phyloP scores from a whole-genome alignment of 331 rosid genomes.

The Quercus tomentella region DNA sequence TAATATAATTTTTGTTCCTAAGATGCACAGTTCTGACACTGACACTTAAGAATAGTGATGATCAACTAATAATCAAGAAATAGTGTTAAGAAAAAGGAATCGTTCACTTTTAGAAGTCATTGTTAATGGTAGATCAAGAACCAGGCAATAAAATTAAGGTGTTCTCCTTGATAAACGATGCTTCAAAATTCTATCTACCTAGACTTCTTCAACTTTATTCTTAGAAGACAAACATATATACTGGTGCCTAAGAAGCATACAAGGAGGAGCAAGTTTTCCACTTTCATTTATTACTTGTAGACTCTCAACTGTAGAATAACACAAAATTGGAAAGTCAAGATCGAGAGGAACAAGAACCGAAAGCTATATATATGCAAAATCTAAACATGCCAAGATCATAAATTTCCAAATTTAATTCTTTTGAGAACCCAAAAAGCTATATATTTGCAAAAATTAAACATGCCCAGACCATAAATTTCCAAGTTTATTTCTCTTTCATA shows the following conservation, averaged over 20 bases:
- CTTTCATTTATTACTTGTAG: not conserved
- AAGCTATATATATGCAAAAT: not conserved
- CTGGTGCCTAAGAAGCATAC: not conserved
- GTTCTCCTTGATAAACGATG: conserved; percentile 12
- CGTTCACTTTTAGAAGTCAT: conserved; percentile 19
- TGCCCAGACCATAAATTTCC: not conserved
- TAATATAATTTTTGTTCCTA: conserved; percentile 16
- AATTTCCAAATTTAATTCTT: not conserved
- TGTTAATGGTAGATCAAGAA: conserved; percentile 36
- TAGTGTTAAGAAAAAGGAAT: conserved; percentile 22
- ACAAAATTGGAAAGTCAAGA: not conserved
- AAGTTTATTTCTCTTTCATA: not conserved
- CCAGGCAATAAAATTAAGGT: conserved; percentile 24
- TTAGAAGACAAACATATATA: not conserved
- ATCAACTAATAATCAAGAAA: conserved; percentile 18
- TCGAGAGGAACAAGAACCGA: not conserved
- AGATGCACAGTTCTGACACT: conserved; percentile 43
- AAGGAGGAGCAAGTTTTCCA: not conserved
- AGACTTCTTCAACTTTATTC: conserved; percentile 5
- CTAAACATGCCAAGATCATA: not conserved
- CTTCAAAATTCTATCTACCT: conserved; percentile 13
- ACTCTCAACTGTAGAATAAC: not conserved
- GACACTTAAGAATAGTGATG: conserved; percentile 36
- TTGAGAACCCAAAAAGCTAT: not conserved
- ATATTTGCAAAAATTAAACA: not conserved